phyloP scores from a whole-genome alignment of 2,329 filamentous ascomycete genomes.

The Fonsecaea pugnacius region DNA sequence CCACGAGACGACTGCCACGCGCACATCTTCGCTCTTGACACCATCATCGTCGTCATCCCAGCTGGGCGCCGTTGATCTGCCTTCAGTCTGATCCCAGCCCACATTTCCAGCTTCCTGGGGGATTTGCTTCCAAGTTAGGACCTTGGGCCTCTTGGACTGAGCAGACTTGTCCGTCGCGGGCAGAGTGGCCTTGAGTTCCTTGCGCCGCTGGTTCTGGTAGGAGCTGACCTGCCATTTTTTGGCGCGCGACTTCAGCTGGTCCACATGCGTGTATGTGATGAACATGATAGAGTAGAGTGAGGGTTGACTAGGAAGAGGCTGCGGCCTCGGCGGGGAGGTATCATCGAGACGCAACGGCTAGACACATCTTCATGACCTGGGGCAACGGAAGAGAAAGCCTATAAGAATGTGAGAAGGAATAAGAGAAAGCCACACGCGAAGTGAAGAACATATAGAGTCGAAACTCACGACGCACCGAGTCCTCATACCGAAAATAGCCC shows the following conservation, averaged over 20 bases:
- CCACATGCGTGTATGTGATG: slow-evolving; percentile 19
- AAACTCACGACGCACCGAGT: no score
- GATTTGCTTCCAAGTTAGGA: not conserved
- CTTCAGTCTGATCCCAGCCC: not conserved
- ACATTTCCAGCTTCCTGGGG: not conserved
- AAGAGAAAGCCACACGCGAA: not conserved
- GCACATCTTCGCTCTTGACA: not conserved
- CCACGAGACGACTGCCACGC: not conserved
- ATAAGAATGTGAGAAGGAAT: not conserved
- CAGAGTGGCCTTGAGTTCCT: slow-evolving; percentile 10
- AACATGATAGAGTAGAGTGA: slow-evolving; percentile 4
- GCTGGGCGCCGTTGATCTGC: not conserved
- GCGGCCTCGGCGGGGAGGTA: not conserved
- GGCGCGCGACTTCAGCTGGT: slow-evolving; percentile 14
- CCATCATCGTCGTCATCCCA: not conserved
- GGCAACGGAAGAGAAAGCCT: not conserved
- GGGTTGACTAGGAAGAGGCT: not conserved
- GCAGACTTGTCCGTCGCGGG: not conserved
- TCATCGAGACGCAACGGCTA: not conserved
- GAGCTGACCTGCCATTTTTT: slow-evolving; percentile 22
- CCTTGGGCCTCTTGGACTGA: not conserved
- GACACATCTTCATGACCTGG: not conserved
- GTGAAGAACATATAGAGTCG: no score
- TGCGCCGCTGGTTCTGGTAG: slow-evolving; percentile 16
- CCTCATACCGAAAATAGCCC: no score